Evolutionary conservation across 2,329 filamentous ascomycete species (phyloP).

Genomic region (Emericellopsis atlantica): DNA sequence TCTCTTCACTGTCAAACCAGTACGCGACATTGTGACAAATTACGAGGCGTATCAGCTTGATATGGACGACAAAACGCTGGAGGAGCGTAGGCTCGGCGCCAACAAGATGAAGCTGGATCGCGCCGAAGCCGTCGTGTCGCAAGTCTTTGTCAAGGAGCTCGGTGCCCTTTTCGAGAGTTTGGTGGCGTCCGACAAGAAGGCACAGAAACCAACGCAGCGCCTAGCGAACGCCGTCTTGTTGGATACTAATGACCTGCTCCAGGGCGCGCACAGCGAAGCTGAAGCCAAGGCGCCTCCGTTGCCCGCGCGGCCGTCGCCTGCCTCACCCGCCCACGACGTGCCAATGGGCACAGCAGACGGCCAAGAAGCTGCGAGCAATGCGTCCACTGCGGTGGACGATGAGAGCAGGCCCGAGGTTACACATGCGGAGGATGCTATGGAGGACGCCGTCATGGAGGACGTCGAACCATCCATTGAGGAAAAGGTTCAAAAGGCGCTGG

Average conservation of each 20-base stretch:
- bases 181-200: conserved; percentile 46
- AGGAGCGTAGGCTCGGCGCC: conserved; percentile 63
- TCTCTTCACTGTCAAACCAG: conserved; percentile 74
- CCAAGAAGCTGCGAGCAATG: background rate
- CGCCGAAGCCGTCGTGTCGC: conserved; percentile 50
- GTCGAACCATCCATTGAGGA: background rate
- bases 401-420: conserved; percentile 1
- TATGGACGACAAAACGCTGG: conserved; percentile 48
- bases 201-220: conserved; percentile 60
- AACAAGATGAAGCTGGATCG: conserved; percentile 35
- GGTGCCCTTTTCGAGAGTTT: conserved; percentile 58
- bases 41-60: conserved; percentile 62
- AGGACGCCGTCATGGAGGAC: conserved; percentile 16
- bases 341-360: background rate
- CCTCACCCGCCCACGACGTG: background rate
- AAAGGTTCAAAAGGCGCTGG: conserved; percentile 30
- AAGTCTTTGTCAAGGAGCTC: conserved; percentile 68
- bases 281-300: conserved; percentile 27
- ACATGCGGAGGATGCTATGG: background rate
- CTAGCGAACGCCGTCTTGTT: conserved; percentile 72
- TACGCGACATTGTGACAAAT: conserved; percentile 69
- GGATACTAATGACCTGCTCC: conserved; percentile 26
- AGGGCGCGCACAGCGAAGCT: conserved; percentile 13
- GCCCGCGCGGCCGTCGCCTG: conserved; percentile 32
- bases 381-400: conserved; percentile 4